Evolutionary conservation across 2,329 filamentous ascomycete genomes (phyloP), one percentile per base, ranked within the genome.

Genomic region (Trichoderma hamatum): DNA sequence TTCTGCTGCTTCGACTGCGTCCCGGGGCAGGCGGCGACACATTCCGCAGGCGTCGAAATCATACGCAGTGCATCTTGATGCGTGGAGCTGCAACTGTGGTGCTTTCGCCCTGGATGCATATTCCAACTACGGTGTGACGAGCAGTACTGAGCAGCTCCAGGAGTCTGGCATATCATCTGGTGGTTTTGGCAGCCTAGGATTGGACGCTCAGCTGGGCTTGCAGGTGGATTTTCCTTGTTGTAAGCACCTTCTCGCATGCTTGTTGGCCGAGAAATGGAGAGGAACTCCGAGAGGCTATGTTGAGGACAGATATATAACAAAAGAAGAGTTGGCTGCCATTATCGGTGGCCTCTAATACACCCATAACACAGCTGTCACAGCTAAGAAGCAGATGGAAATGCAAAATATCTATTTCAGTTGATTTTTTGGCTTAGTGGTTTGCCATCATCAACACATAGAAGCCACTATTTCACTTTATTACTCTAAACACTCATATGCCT

Each of bases 61-160:
- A 62, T 96, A 97, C 79, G 83, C 92, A 73, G 92, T 98, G 19
- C 87, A 90, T 11, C 84, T 94, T 1, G 74, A 78, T 1, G 88
- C 90, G 1, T 98, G 96, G 96, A 94, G 91, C 78, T 99, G 96
- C 79, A 92, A 89, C 1, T 99, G 96, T 81, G 91, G 94, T 3
- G 90, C 89, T 1, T 98, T 98, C 78, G 86, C 90, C 0, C 90
- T 96, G 71, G 84, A 90, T 24, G 87, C 90, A 2, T 94, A 94
- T 73, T 83, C 75, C 26, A 70, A 59, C n/a, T 69, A 70, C 59
- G 56, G 30, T 14, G 11, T 30, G 36, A 10, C 16, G 1, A n/a
- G 11, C 32, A 11, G 14, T 5, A 34, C 24, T 24, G 51, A 61
- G 28, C 30, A 30, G 10, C 5, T 36, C 13, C 54, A 55, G 2